Evolutionary conservation across 2,329 filamentous ascomycete genomes (phyloP), one percentile per base, ranked within the genome.

Genomic region (Cercospora janseana): DNA sequence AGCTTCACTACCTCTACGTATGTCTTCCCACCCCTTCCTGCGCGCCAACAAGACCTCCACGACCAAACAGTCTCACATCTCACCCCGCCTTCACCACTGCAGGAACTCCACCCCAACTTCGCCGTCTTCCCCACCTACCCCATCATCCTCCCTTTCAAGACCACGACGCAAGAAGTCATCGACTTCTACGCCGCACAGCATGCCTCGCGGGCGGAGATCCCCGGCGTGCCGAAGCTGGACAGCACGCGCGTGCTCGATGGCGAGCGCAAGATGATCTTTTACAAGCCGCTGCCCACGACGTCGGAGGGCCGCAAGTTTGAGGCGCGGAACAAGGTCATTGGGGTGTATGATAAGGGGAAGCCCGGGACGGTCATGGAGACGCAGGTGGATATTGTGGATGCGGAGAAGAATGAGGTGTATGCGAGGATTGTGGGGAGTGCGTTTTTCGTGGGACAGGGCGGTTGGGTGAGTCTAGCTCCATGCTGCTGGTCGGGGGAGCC

Each of bases 1-100:
- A 96, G 76, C 81, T 95, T 65, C 89, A 95, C 68, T 95, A 92
- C 68, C 83, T 95, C 72, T 96, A 90, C 64, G 91, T 96, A 73
- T 80, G 94, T 45, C 85, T 95, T 68, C 88, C 89, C 35, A 79
- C 72, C 85, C 51, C 13, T 23, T n/a, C 16, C 31, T n/a, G n/a
- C n/a, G n/a, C n/a, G n/a, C n/a, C n/a, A n/a, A n/a, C n/a, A n/a
- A n/a, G n/a, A n/a, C n/a, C n/a, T n/a, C n/a, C n/a, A n/a, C n/a
- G n/a, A n/a, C n/a, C n/a, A n/a, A n/a, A n/a, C n/a, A n/a, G n/a
- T n/a, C n/a, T n/a, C n/a, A n/a, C n/a, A n/a, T n/a, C n/a, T n/a
- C n/a, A n/a, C n/a, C n/a, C n/a, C n/a, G n/a, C n/a, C n/a, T n/a
- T n/a, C n/a, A n/a, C n/a, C n/a, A 12, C 58, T 92, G 88, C 24